Base-by-base conservation (phyloP, 768 basidiomycete genomes). In the Termitomyces sp. region DNA sequence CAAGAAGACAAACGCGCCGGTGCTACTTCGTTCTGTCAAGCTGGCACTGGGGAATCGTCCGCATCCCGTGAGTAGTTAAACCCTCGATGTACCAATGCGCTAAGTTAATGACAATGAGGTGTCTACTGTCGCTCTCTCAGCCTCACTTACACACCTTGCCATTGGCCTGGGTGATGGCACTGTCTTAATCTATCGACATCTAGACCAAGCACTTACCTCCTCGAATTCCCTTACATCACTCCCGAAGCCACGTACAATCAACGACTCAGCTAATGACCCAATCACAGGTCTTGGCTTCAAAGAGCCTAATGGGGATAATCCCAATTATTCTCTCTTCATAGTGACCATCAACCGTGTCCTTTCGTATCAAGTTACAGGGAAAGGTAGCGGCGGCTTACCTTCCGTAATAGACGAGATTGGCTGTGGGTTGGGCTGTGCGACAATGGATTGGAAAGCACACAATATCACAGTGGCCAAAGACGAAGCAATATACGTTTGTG, bases 161-260 rank as follows among this genome's bases (percentile, higher is more conserved):
- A 82, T 98, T 41, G 97, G 95, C 15, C 82, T 98, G n/a, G 94
- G 87, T 6, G 95, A 98, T 66, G 97, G 97, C 26, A 91, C 91
- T 0, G 95, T 97, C 16, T 79, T 98, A 9, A 78, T 97, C 16
- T 96, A 92, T 69, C 85, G 92, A 7, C 92, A 98, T 66, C 77
- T 98, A 20, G 88, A 95, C 69, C 94, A 98, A 68, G 94, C 94
- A 1, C 77, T 96, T 34, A 81, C 87, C 3, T 83, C 90, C 47
- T 84, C 86, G 12, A 72, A 78, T 18, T 80, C 88, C 5, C 74
- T 93, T 12, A 86, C 87, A 13, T 71, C 86, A 6, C 73, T 98
- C n/a, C 94, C 94, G 0, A 98, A 97, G 74, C 82, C 88, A 10
- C 85, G 90, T 24, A 79, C 86, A 0, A 76, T 98, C 3, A 91